These are phyloP conservation scores for Talaromyces borbonicus DNA, from an alignment of 495 filamentous ascomycete genomes.

Conservation along the genomic window DNA sequence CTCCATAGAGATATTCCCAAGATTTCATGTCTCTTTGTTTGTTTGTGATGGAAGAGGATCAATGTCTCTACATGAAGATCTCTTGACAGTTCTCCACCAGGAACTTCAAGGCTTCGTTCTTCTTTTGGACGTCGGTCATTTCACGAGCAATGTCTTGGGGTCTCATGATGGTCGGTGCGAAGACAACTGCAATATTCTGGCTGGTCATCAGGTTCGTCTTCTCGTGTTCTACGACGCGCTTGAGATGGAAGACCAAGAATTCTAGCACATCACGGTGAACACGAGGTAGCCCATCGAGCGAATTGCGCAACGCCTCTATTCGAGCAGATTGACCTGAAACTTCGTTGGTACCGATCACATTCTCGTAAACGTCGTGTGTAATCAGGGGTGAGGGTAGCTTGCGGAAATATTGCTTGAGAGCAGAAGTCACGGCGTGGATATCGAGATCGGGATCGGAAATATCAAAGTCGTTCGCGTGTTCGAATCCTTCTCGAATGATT, in stretches of 20 bases:
- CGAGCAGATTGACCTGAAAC: constrained; percentile 34
- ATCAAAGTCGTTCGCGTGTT: constrained; percentile 67
- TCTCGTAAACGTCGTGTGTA: constrained; percentile 87
- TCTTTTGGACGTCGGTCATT: constrained; percentile 90
- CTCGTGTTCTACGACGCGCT: constrained; percentile 73
- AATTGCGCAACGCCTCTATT: constrained; percentile 55
- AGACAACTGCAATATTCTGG: constrained; percentile 91
- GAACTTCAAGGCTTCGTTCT: constrained; percentile 84
- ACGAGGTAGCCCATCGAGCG: constrained; percentile 65
- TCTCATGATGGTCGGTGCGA: constrained; percentile 95
- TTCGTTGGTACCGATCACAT: constrained; percentile 62
- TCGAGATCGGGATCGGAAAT: constrained; percentile 90
- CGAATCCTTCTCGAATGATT: constrained; percentile 79
- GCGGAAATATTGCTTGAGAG: constrained; percentile 95
- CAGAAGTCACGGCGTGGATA: constrained; percentile 92
- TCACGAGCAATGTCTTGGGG: constrained; percentile 81
- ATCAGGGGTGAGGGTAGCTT: constrained; percentile 86
- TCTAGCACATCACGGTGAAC: constrained; percentile 84
- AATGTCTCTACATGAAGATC: constrained; percentile 49
- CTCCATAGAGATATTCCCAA: neutral
- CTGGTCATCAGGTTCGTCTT: constrained; percentile 89
- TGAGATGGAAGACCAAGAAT: constrained; percentile 89
- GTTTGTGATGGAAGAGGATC: neutral
- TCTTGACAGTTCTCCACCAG: constrained; percentile 76
- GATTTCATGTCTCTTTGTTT: neutral